Base-by-base conservation (phyloP, 371 early-diverging fungal species). In the Encephalitozoon intestinalis region DNA sequence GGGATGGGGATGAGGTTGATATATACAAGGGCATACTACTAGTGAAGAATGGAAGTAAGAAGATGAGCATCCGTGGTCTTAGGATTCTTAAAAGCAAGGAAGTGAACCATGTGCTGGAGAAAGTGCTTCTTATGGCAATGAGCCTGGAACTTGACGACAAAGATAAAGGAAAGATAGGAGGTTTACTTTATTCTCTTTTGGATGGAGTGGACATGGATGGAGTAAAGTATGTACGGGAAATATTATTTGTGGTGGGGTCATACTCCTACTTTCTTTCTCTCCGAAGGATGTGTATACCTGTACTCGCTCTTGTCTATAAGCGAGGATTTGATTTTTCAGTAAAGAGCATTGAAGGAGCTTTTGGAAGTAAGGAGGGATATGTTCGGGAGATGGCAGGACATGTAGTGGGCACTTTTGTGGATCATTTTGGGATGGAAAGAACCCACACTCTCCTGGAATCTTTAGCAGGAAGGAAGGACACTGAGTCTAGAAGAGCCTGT, bases 211-310 rank as follows among this genome's bases (percentile, higher is more conserved):
- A 58, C 11, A 58, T 58, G 58, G 3, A 21, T 15, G 5, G n/a
- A 15, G 58, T 58, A 21, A 58, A 34, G 31, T 58, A 37, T n/a
- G 11, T 34, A 34, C 11, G n/a, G 18, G 58, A 58, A 34, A 28
- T 58, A n/a, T 15, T 58, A 34, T 34, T 58, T 58, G 58, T 58
- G 58, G n/a, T 58, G 58, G 58, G 58, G 18, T 58, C 58, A 37
- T 58, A 58, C 18, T 58, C 34, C 37, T 58, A 37, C 18, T 34
- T 58, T 5, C n/a, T 15, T 21, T 28, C 37, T 6, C 58, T 37
- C 6, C 30, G 34, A 34, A 58, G 37, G 58, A 18, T 58, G 58
- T 28, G 30, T 18, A 58, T 58, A n/a, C 28, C 58, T 21, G 28
- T 37, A 2, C 58, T 58, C 6, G 15, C 28, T 15, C 30, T 58